Evolutionary conservation across 2,329 filamentous ascomycete species (phyloP).

Genomic region (Claviceps citrina): DNA sequence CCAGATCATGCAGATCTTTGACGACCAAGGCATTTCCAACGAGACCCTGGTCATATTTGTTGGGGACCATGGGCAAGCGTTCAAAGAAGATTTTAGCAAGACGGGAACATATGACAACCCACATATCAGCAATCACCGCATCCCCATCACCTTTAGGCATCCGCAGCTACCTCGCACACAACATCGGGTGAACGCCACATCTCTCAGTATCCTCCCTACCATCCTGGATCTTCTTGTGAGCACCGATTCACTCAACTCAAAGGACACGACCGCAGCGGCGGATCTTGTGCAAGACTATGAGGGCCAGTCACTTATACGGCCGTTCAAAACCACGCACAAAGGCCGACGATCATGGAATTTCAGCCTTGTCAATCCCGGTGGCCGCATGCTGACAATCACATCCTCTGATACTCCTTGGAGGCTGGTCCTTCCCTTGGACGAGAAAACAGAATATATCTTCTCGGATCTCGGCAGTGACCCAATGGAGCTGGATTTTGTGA

Average conservation of each 20-base stretch:
- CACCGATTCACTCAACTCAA: conserved; percentile 16
- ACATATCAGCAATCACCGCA: conserved; percentile 19
- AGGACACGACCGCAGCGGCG: conserved; percentile 12
- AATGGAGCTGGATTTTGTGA: conserved; percentile 13
- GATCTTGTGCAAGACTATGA: conserved; percentile 21
- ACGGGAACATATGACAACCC: conserved; percentile 17
- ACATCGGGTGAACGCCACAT: conserved; percentile 15
- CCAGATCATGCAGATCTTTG: conserved; percentile 16
- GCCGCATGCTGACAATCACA: conserved; percentile 16
- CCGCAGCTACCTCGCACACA: conserved; percentile 16
- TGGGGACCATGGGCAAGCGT: conserved; percentile 21
- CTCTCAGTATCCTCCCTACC: conserved; percentile 20
- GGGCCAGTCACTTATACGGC: conserved; percentile 20
- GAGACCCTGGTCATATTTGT: conserved; percentile 20
- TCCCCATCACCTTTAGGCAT: conserved; percentile 19
- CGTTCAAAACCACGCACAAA: conserved; percentile 9
- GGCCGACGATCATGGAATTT: conserved; percentile 18
- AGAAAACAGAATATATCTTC: conserved; percentile 16
- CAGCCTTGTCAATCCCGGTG: conserved; percentile 17
- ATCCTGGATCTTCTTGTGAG: conserved; percentile 21
- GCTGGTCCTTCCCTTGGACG: conserved; percentile 16
- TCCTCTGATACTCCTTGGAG: conserved; percentile 12
- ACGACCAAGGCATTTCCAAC: conserved; percentile 18
- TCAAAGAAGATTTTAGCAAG: conserved; percentile 17
- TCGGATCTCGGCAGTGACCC: conserved; percentile 15